These are phyloP conservation scores for Intubia oerlemansii DNA, from an alignment of 2,329 filamentous ascomycete species.

Conservation along the genomic window DNA sequence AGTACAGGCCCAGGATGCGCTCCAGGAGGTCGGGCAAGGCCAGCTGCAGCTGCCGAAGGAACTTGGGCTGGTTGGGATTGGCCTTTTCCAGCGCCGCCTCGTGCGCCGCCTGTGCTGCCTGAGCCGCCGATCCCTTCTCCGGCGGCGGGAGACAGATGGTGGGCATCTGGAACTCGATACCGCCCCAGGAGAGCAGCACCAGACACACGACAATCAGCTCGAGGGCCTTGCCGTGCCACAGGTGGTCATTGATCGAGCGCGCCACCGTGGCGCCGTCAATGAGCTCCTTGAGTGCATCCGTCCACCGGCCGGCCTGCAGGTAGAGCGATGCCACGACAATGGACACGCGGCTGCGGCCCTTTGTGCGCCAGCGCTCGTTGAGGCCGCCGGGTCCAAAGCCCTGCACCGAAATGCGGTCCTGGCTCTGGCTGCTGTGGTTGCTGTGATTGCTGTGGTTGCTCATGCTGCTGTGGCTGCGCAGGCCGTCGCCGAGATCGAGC, in stretches of 20 bases:
- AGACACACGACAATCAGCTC: constrained; percentile 73
- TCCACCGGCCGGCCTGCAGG: constrained; percentile 76
- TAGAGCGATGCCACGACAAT: constrained; percentile 72
- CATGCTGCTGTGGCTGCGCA: neutral
- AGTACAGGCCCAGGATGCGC: constrained; percentile 53
- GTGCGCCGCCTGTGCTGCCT: constrained; percentile 12
- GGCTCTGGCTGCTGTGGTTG: constrained; percentile 28
- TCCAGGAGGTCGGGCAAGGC: constrained; percentile 55
- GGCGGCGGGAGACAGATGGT: constrained; percentile 28
- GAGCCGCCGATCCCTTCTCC: constrained; percentile 18
- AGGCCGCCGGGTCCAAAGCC: constrained; percentile 53
- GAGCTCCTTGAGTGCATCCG: constrained; percentile 67
- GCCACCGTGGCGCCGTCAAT: constrained; percentile 59
- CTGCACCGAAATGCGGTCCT: constrained; percentile 38
- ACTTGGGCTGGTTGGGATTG: constrained; percentile 26
- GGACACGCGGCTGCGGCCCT: constrained; percentile 57
- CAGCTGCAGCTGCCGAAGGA: constrained; percentile 30
- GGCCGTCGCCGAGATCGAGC: constrained; percentile 19
- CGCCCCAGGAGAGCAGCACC: constrained; percentile 65
- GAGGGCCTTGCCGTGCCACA: constrained; percentile 95
- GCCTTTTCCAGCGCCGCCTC: constrained; percentile 17
- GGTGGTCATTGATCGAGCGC: constrained; percentile 63
- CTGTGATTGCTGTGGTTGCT: no score
- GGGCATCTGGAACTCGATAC: constrained; percentile 63
- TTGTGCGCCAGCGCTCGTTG: constrained; percentile 58